Evolutionary conservation across 352 stramenopile species (phyloP).

Genomic region (Phytopythium montanum): DNA sequence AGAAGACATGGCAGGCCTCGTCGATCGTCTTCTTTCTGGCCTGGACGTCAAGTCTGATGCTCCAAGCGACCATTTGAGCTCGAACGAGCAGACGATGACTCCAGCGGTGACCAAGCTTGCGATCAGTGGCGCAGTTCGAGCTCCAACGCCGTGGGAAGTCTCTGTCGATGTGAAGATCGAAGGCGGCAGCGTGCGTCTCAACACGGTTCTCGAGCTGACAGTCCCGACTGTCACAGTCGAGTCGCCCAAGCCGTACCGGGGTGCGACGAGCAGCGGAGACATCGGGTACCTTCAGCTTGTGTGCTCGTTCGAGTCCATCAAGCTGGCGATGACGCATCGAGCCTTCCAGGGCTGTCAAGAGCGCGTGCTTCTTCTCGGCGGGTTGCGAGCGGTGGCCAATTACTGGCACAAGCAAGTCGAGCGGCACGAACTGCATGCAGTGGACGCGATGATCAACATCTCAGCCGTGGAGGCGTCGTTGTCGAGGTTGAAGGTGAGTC

Average conservation of each 20-base stretch:
- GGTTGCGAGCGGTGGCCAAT: constrained; percentile 11
- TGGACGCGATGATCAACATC: constrained; percentile 18
- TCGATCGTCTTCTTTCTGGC: background rate
- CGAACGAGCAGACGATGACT: background rate
- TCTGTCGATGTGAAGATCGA: constrained; percentile 19
- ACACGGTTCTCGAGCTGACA: constrained; percentile 22
- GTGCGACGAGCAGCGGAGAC: background rate
- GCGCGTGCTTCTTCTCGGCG: constrained; percentile 14
- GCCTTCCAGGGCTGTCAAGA: background rate
- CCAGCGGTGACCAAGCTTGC: background rate
- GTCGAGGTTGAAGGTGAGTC: constrained; percentile 29
- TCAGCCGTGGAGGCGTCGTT: constrained; percentile 19
- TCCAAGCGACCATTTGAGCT: too few relatives aligned
- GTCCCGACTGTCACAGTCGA: constrained; percentile 19
- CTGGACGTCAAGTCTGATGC: background rate
- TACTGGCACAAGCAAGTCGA: constrained; percentile 21
- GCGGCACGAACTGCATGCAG: constrained; percentile 12
- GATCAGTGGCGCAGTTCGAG: background rate
- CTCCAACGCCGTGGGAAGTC: constrained; percentile 23
- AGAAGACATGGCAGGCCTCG: constrained; percentile 6
- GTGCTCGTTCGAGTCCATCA: background rate
- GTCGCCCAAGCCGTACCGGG: constrained; percentile 13
- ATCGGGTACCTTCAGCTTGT: constrained; percentile 1
- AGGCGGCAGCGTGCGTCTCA: constrained; percentile 23
- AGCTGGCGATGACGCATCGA: background rate